phyloP scores from a whole-genome alignment of 768 basidiomycete genomes.

The Sporobolomyces phaffii region DNA sequence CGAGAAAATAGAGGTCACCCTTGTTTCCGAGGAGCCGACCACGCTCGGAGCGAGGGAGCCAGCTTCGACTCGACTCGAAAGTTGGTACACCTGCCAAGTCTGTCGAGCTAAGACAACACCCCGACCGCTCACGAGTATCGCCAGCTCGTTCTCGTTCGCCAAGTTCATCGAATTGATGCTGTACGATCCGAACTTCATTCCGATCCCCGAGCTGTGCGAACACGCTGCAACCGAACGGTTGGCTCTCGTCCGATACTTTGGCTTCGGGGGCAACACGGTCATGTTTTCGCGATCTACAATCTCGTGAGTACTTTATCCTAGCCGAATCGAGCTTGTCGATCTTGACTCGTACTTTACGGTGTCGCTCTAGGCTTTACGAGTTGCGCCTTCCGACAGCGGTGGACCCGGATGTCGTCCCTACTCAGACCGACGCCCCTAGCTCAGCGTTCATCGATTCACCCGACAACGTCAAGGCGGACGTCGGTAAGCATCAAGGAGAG shows the following conservation, averaged over 20 bases:
- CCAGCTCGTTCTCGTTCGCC: conserved; percentile 8
- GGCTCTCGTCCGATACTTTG: conserved; percentile 25
- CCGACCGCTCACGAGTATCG: not conserved
- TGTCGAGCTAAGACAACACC: conserved; percentile 4
- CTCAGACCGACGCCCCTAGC: not conserved
- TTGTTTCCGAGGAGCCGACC: not conserved
- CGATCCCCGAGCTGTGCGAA: conserved; percentile 23
- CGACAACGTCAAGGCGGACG: conserved; percentile 5
- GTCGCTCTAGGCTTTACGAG: conserved; percentile 28
- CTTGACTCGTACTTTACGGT: too few species aligned
- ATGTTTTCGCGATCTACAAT: not conserved
- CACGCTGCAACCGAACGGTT: conserved; percentile 14
- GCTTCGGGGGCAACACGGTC: not conserved
- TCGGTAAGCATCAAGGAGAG: not conserved
- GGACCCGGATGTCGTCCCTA: conserved; percentile 22
- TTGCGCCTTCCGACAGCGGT: conserved; percentile 31
- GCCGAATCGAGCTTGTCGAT: conserved; percentile 32
- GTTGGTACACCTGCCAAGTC: conserved; percentile 12
- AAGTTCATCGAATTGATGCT: conserved; percentile 35
- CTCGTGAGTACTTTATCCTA: conserved; percentile 16
- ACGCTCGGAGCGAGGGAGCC: too few species aligned
- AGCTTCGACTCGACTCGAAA: too few species aligned
- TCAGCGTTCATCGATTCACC: not conserved
- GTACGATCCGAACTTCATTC: conserved; percentile 29
- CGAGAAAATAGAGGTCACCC: conserved; percentile 1